phyloP scores from a whole-genome alignment of 768 basidiomycete species.

The Agaricus sinodeliciosus region DNA sequence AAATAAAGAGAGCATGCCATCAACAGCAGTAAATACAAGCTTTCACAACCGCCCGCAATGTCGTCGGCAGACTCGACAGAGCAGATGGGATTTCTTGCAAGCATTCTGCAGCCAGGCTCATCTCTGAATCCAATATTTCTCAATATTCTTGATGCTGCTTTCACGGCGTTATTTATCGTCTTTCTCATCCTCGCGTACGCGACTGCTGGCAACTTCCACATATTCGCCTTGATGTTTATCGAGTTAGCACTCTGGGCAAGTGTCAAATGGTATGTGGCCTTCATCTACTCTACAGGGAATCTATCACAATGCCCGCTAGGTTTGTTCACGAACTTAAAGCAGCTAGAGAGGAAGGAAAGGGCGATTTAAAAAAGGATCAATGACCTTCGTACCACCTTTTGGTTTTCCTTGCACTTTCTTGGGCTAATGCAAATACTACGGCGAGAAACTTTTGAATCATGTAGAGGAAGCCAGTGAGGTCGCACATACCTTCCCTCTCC shows the following conservation, averaged over 20 bases:
- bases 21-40: conserved; percentile 8
- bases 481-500: conserved; percentile 79
- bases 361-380: conserved; percentile 22
- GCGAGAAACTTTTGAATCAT: conserved; percentile 6
- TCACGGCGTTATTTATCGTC: conserved; percentile 50
- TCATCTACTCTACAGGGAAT: background rate
- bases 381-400: conserved; percentile 79
- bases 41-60: conserved; percentile 1
- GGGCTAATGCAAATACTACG: conserved; percentile 79
- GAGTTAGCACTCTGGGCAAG: conserved; percentile 69
- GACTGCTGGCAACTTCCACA: conserved; percentile 60
- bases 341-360: conserved; percentile 14
- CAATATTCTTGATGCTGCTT: conserved; percentile 53
- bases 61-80: conserved; percentile 2
- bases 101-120: conserved; percentile 68
- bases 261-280: conserved; percentile 62
- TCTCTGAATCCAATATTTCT: conserved; percentile 69
- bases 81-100: conserved; percentile 36
- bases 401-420: conserved; percentile 70
- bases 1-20: conserved; percentile 26
- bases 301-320: conserved; percentile 32
- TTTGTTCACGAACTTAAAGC: conserved; percentile 58
- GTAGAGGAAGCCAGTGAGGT: background rate
- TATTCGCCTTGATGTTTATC: conserved; percentile 60
- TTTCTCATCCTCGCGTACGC: conserved; percentile 52